phyloP scores from a whole-genome alignment of 768 basidiomycete species.

The Lactarius sanguifluus region DNA sequence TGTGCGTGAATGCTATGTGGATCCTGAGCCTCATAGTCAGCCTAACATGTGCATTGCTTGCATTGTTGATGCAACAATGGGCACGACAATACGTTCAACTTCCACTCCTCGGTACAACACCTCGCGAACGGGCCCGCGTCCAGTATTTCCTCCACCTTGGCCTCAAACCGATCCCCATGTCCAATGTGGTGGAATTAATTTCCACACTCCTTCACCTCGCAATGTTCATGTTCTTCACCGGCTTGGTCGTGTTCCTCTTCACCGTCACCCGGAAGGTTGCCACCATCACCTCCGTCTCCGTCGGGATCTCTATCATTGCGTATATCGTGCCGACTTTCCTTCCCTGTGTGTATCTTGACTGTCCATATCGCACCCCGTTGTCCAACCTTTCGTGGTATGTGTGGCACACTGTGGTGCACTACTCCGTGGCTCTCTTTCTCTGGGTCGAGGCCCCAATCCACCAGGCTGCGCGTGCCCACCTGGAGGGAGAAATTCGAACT shows the following conservation, averaged over 20 bases:
- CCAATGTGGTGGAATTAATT: conserved; percentile 6
- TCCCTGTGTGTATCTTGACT: conserved; percentile 5
- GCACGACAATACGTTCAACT: conserved; percentile 18
- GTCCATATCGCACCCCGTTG: conserved; percentile 23
- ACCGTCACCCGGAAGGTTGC: conserved; percentile 5
- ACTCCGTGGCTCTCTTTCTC: neutral
- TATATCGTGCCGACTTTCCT: conserved; percentile 12
- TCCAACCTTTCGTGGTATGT: conserved; percentile 15
- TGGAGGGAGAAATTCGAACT: neutral
- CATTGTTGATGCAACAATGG: conserved; percentile 22
- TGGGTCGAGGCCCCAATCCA: neutral
- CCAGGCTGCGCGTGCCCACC: neutral
- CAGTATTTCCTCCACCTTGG: conserved; percentile 21
- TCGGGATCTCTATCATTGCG: conserved; percentile 1
- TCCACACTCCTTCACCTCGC: conserved; percentile 22
- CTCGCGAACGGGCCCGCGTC: conserved; percentile 10
- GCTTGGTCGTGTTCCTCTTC: conserved; percentile 17
- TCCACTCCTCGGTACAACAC: neutral
- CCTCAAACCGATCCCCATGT: neutral
- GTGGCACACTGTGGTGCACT: neutral
- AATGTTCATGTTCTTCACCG: conserved; percentile 25
- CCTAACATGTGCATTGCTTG: conserved; percentile 18
- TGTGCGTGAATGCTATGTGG: conserved; percentile 25
- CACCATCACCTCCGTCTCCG: neutral
- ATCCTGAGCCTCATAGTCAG: conserved; percentile 21